Evolutionary conservation across 2,329 filamentous ascomycete species (phyloP).

Genomic region (Chaetomiaceae sp.): DNA sequence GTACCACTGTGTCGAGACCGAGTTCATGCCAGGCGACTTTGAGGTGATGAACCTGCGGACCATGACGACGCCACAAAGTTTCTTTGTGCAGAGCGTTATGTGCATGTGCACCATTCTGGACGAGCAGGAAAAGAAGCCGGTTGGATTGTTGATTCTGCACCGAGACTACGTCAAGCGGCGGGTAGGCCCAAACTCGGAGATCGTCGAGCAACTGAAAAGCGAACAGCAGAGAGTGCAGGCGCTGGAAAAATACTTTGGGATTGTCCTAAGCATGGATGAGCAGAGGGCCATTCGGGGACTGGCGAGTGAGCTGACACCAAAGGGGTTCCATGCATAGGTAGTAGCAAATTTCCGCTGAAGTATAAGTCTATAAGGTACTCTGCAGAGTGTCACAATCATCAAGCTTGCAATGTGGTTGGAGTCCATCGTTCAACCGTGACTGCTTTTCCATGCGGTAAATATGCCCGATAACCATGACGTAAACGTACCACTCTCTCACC

Average conservation of each 20-base stretch:
- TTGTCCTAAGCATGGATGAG: slow-evolving; percentile 45
- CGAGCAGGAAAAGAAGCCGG: slow-evolving; percentile 13
- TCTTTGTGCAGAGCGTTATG: slow-evolving; percentile 37
- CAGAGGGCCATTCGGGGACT: slow-evolving; percentile 44
- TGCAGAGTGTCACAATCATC: too few relatives aligned
- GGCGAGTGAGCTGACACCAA: slow-evolving; percentile 27
- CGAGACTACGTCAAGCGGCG: slow-evolving; percentile 43
- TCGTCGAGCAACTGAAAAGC: slow-evolving; percentile 39
- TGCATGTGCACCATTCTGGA: slow-evolving; percentile 32
- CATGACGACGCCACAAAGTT: slow-evolving; percentile 34
- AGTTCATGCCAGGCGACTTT: slow-evolving; percentile 45
- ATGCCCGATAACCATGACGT: too few relatives aligned
- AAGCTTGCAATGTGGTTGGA: too few relatives aligned
- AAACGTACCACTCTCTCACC: too few relatives aligned
- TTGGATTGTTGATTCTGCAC: slow-evolving; percentile 42
- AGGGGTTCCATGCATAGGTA: slow-evolving; percentile 1
- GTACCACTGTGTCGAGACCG: slow-evolving; percentile 50
- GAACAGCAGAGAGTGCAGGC: slow-evolving; percentile 48
- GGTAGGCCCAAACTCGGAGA: slow-evolving; percentile 36
- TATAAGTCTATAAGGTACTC: too few relatives aligned
- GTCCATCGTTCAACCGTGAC: too few relatives aligned
- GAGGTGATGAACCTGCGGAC: slow-evolving; percentile 43
- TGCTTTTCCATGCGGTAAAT: too few relatives aligned
- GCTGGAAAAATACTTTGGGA: slow-evolving; percentile 46
- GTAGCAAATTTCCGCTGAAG: too few relatives aligned